Percentiles rank a stretch among this genome's conserved stretches.
Evolutionary conservation across 1,284 basidiomycete species (phyloP).

Genomic region (Ceratobasidium sp.): DNA sequence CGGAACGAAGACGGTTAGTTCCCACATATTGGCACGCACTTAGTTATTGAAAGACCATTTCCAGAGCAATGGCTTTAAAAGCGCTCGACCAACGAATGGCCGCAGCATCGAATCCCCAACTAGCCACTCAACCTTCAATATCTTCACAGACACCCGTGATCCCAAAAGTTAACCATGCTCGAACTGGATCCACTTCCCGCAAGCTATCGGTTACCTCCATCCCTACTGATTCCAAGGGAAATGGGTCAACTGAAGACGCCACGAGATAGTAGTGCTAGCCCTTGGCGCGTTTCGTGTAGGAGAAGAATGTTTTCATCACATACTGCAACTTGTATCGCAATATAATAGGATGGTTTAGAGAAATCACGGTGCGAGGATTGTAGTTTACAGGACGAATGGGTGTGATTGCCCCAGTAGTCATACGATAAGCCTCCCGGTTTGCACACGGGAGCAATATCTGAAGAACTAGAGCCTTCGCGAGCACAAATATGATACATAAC

Average conservation of each 20-base stretch:
- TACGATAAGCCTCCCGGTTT: background rate
- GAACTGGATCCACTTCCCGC: constrained; percentile 5
- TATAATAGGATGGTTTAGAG: constrained; percentile 22
- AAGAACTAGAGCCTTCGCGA: too few relatives aligned
- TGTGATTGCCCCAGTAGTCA: too few relatives aligned
- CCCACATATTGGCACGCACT: background rate
- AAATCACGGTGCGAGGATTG: background rate
- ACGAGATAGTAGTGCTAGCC: background rate
- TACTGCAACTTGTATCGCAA: constrained; percentile 11
- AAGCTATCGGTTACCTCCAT: constrained; percentile 23
- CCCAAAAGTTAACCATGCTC: constrained; percentile 8
- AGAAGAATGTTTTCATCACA: background rate
- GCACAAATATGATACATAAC: background rate
- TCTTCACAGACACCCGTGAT: constrained; percentile 10
- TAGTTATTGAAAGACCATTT: constrained; percentile 40
- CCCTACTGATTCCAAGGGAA: constrained; percentile 4
- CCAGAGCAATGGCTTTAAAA: constrained; percentile 89
- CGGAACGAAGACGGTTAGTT: constrained; percentile 77
- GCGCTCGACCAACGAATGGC: constrained; percentile 93
- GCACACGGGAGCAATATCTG: too few relatives aligned
- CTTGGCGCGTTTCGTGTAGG: background rate
- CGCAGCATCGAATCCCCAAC: constrained; percentile 40
- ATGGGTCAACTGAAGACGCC: background rate
- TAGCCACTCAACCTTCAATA: background rate
- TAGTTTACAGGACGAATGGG: background rate